These are phyloP conservation scores for Globisporangium acanthophoron DNA, from an alignment of 352 stramenopile genomes.

Conservation along the genomic window DNA sequence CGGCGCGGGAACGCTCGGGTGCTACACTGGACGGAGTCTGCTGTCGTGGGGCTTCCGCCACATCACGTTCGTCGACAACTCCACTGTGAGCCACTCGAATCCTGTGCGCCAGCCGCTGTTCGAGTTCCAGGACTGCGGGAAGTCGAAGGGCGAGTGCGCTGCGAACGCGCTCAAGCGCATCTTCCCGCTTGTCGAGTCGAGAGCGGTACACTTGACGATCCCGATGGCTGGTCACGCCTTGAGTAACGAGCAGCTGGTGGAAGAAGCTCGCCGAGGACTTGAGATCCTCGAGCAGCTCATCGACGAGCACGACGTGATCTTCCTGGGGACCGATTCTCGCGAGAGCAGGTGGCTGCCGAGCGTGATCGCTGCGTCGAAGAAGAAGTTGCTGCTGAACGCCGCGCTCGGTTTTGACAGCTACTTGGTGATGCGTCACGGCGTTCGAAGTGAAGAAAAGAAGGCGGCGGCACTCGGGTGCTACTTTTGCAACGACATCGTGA, in stretches of 20 bases:
- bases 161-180: conserved; percentile 91
- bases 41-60: conserved; percentile 96
- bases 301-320: conserved; percentile 92
- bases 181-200: conserved; percentile 87
- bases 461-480: conserved; percentile 91
- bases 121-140: conserved; percentile 92
- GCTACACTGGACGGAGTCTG: conserved; percentile 92
- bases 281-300: conserved; percentile 89
- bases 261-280: conserved; percentile 66
- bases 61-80: conserved; percentile 98
- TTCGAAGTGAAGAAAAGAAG: conserved; percentile 14
- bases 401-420: conserved; percentile 95
- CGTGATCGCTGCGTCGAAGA: conserved; percentile 89
- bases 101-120: conserved; percentile 97
- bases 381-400: conserved; percentile 87
- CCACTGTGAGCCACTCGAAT: conserved; percentile 97
- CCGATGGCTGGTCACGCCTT: conserved; percentile 97
- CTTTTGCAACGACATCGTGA: conserved; percentile 99
- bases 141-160: conserved; percentile 92
- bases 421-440: conserved; percentile 97
- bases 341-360: conserved; percentile 98
- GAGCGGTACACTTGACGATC: conserved; percentile 92
- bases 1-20: conserved; percentile 96
- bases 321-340: conserved; percentile 97
- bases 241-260: conserved; percentile 45